Percentiles rank a stretch among this genome's conserved stretches.
Evolutionary conservation across 345 rosid species (phyloP).

Genomic region (Microthlaspi erraticum): DNA sequence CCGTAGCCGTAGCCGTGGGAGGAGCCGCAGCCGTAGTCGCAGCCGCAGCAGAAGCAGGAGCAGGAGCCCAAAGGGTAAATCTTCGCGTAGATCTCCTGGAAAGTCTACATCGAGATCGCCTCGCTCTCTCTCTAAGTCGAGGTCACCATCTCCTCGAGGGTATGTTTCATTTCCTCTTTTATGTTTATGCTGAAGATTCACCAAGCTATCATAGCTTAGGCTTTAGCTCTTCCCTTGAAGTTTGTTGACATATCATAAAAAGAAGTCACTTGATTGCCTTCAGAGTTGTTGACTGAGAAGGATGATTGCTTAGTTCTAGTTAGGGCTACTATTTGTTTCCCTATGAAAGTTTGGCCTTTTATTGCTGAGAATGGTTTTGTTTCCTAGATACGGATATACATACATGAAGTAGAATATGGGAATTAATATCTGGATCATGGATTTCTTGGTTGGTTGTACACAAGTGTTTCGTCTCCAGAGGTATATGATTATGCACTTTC

Average conservation of each 20-base stretch:
- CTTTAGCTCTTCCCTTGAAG: slow-evolving; percentile 28
- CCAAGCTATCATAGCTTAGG: neutral
- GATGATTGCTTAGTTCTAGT: slow-evolving; percentile 22
- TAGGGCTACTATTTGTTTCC: slow-evolving; percentile 34
- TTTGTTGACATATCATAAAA: neutral
- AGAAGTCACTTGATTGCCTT: slow-evolving; percentile 20
- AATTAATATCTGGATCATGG: slow-evolving; percentile 90
- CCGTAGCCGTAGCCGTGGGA: slow-evolving; percentile 57
- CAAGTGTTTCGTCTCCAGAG: slow-evolving; percentile 89
- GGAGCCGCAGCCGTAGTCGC: slow-evolving; percentile 61
- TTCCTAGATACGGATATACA: slow-evolving; percentile 70
- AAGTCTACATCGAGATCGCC: slow-evolving; percentile 70
- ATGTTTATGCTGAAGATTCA: slow-evolving; percentile 20
- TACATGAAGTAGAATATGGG: slow-evolving; percentile 72
- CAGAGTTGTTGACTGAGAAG: slow-evolving; percentile 19
- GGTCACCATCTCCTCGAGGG: slow-evolving; percentile 74
- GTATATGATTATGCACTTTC: slow-evolving; percentile 83
- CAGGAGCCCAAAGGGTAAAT: slow-evolving; percentile 59
- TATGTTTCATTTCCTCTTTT: slow-evolving; percentile 43
- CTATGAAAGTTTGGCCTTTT: slow-evolving; percentile 61
- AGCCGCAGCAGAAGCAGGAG: slow-evolving; percentile 53
- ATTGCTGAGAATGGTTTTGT: slow-evolving; percentile 49
- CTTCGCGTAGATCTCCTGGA: slow-evolving; percentile 66
- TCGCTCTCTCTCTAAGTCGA: slow-evolving; percentile 65
- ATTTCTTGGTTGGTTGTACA: slow-evolving; percentile 79